A percentile compares a stretch with the other conserved stretches of the same genome.
Evolutionary conservation across 176 grass and related monocot species (phyloP).

Genomic region (Olyra latifolia): DNA sequence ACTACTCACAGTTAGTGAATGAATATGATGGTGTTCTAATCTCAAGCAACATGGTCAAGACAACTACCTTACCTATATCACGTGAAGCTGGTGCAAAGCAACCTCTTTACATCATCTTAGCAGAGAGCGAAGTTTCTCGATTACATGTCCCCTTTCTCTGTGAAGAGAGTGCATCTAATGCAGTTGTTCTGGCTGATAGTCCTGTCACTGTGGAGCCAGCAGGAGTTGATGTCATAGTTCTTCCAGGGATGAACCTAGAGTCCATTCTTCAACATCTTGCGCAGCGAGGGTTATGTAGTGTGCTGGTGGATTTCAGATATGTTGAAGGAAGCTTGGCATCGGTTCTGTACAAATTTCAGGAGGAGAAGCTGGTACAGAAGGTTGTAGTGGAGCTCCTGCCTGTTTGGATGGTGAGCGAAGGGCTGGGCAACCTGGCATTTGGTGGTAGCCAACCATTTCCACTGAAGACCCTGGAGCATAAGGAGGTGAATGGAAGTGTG

Average conservation of each 20-base stretch:
- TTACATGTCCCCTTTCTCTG: conserved; percentile 52
- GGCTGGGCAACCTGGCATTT: conserved; percentile 37
- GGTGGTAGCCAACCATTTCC: conserved; percentile 42
- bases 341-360: conserved; percentile 56
- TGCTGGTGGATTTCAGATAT: conserved; percentile 74
- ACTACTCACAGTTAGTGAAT: conserved; percentile 73
- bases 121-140: conserved; percentile 25
- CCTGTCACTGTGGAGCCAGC: conserved; percentile 50
- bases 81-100: conserved; percentile 63
- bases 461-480: conserved; percentile 56
- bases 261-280: conserved; percentile 57
- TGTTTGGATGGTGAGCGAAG: conserved; percentile 46
- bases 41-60: conserved; percentile 63
- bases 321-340: conserved; percentile 28
- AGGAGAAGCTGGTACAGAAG: conserved; percentile 74
- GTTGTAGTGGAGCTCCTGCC: conserved; percentile 68
- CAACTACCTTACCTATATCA: conserved; percentile 46
- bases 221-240: conserved; percentile 45
- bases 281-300: conserved; percentile 49
- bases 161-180: conserved; percentile 40
- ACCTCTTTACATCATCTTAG: conserved; percentile 74
- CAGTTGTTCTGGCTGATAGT: conserved; percentile 52
- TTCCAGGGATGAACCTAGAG: conserved; percentile 50
- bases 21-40: conserved; percentile 84
- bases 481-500: conserved; percentile 40